phyloP scores from a whole-genome alignment of 148 eudicot genomes.

The Drosera capensis region DNA sequence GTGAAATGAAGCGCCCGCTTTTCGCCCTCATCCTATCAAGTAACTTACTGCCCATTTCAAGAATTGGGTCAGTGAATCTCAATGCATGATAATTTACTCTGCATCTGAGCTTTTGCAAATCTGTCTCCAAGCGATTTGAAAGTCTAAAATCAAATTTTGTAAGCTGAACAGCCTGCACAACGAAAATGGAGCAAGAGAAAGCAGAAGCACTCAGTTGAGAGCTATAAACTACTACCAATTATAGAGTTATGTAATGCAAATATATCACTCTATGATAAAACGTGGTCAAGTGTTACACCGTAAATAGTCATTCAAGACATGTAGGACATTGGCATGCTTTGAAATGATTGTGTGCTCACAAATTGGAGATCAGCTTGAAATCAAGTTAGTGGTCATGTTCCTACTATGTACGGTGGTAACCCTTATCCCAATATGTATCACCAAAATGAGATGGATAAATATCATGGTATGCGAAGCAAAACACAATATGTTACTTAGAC shows the following conservation, averaged over 20 bases:
- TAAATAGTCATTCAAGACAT: too few relatives aligned
- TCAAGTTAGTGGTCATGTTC: too few relatives aligned
- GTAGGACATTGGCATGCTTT: too few relatives aligned
- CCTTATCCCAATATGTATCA: too few relatives aligned
- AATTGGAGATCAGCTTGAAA: too few relatives aligned
- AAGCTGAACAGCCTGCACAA: constrained; percentile 74
- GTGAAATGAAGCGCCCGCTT: constrained; percentile 49
- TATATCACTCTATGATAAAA: too few relatives aligned
- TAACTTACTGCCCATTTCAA: constrained; percentile 56
- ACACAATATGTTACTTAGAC: too few relatives aligned
- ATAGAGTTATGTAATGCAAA: background rate
- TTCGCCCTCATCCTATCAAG: constrained; percentile 67
- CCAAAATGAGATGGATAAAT: too few relatives aligned
- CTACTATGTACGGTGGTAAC: too few relatives aligned
- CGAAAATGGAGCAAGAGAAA: background rate
- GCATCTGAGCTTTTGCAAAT: constrained; percentile 74
- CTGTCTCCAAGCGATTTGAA: constrained; percentile 38
- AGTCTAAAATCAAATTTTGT: constrained; percentile 85
- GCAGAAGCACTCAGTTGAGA: background rate
- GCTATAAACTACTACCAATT: background rate
- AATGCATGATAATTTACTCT: constrained; percentile 83
- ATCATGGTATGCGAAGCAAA: too few relatives aligned
- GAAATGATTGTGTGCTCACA: too few relatives aligned
- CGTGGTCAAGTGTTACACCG: too few relatives aligned
- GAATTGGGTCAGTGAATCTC: constrained; percentile 48